A percentile compares a stretch with the other conserved stretches of the same genome.
Evolutionary conservation across 805 yeast genomes (phyloP).

Genomic region (Pichia exigua): DNA sequence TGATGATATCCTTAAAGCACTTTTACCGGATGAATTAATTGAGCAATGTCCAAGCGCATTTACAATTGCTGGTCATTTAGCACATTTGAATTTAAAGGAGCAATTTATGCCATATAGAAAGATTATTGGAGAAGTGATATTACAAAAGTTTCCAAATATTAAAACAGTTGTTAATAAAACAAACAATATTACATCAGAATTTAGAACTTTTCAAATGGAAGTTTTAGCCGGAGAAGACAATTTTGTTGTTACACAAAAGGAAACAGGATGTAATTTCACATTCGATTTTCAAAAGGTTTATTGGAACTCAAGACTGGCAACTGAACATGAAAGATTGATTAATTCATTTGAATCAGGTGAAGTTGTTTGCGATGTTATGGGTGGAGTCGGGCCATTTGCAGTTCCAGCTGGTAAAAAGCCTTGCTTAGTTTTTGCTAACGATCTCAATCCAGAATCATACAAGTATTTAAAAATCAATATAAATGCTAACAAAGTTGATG

Average conservation of each 20-base stretch:
- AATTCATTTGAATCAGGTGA: slow-evolving; percentile 50
- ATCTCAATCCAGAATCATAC: slow-evolving; percentile 82
- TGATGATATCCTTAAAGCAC: slow-evolving; percentile 74
- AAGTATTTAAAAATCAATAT: slow-evolving; percentile 64
- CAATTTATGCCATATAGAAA: slow-evolving; percentile 77
- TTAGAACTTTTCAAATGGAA: slow-evolving; percentile 90
- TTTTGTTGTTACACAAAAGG: slow-evolving; percentile 76
- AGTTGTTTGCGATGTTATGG: slow-evolving; percentile 91
- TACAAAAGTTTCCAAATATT: slow-evolving; percentile 79
- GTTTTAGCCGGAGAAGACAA: slow-evolving; percentile 80
- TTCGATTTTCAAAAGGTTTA: slow-evolving; percentile 92
- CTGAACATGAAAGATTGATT: slow-evolving; percentile 85
- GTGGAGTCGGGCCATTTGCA: slow-evolving; percentile 98
- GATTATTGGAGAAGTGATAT: slow-evolving; percentile 80
- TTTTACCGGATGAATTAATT: slow-evolving; percentile 62
- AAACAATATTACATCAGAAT: slow-evolving; percentile 78
- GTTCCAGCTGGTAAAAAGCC: slow-evolving; percentile 88
- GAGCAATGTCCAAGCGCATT: slow-evolving; percentile 85
- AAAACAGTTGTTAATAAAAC: slow-evolving; percentile 89
- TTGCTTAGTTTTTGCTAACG: slow-evolving; percentile 82
- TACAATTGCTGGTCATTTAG: slow-evolving; percentile 91
- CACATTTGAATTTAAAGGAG: slow-evolving; percentile 79
- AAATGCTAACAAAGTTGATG: slow-evolving; percentile 48
- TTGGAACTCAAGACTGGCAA: slow-evolving; percentile 93
- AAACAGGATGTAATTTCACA: slow-evolving; percentile 74